Conservation (phyloP, 345 rosid genomes). For the Aethionema arabicum region DNA sequence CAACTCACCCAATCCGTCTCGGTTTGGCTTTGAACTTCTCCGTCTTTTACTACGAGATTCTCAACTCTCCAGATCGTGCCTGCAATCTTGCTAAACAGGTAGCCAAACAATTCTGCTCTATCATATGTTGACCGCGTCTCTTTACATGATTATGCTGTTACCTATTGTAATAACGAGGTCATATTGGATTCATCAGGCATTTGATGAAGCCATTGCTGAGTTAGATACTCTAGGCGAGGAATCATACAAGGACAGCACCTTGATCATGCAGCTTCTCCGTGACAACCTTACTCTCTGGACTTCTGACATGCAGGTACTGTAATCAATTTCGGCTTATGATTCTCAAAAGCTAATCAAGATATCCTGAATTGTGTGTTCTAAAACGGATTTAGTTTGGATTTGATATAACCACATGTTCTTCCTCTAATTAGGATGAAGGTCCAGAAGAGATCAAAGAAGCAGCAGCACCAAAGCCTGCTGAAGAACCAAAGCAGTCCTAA, state of each 20-base stretch:
- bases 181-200: slow-evolving; percentile 47
- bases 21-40: slow-evolving; percentile 90
- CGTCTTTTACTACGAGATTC: slow-evolving; percentile 85
- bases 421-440: slow-evolving; percentile 65
- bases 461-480: slow-evolving; percentile 64
- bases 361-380: background rate
- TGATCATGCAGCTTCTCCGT: slow-evolving; percentile 97
- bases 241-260: slow-evolving; percentile 92
- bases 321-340: background rate
- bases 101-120: background rate
- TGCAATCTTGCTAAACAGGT: slow-evolving; percentile 96
- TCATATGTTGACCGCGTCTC: background rate
- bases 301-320: slow-evolving; percentile 88
- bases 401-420: background rate
- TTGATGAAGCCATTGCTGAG: slow-evolving; percentile 95
- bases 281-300: slow-evolving; percentile 97
- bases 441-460: slow-evolving; percentile 83
- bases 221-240: slow-evolving; percentile 94
- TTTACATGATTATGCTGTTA: background rate
- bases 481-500: slow-evolving; percentile 50
- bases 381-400: background rate
- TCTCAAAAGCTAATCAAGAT: background rate
- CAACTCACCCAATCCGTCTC: slow-evolving; percentile 85
- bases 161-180: background rate
- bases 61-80: slow-evolving; percentile 92